Percentiles rank a stretch among this genome's conserved stretches.
Evolutionary conservation across 495 filamentous ascomycete species (phyloP).

Genomic region (Oidiodendron maius): DNA sequence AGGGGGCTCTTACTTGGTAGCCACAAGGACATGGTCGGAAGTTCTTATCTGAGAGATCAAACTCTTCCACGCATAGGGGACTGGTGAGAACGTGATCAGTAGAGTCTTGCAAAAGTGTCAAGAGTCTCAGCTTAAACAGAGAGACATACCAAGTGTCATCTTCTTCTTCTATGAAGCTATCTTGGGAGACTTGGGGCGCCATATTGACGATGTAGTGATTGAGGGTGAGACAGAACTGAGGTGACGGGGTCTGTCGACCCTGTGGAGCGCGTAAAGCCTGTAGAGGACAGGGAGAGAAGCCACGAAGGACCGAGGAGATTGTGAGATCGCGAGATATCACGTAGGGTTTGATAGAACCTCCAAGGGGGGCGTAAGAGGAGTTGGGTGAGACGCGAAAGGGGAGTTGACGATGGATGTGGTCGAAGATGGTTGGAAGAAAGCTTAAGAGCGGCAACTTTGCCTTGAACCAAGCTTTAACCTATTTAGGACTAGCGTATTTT

Average conservation of each 20-base stretch:
- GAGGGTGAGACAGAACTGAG: slow-evolving; percentile 8
- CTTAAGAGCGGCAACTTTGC: background rate
- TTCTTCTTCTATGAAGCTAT: slow-evolving; percentile 95
- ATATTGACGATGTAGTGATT: slow-evolving; percentile 5
- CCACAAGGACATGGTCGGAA: slow-evolving; percentile 97
- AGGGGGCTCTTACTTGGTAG: slow-evolving; percentile 70
- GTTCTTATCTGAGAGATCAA: slow-evolving; percentile 93
- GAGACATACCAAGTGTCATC: slow-evolving; percentile 81
- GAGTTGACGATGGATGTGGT: background rate
- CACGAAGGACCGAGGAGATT: too few species aligned
- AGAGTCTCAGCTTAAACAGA: background rate
- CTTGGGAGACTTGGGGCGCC: slow-evolving; percentile 71
- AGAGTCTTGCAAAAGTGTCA: background rate
- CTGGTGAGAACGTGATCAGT: slow-evolving; percentile 31
- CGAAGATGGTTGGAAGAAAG: background rate
- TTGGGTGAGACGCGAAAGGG: too few species aligned
- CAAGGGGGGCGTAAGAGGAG: too few species aligned
- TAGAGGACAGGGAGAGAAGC: too few species aligned
- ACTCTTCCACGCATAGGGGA: slow-evolving; percentile 98
- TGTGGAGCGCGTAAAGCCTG: background rate
- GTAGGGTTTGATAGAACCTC: too few species aligned
- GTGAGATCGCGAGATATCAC: too few species aligned
- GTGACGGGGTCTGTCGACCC: background rate
- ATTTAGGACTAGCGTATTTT: background rate
- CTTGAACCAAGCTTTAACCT: background rate